Percentiles rank a stretch among this genome's conserved stretches.
Conservation (phyloP, 2,329 filamentous ascomycete species). For the Cordyceps militaris region DNA sequence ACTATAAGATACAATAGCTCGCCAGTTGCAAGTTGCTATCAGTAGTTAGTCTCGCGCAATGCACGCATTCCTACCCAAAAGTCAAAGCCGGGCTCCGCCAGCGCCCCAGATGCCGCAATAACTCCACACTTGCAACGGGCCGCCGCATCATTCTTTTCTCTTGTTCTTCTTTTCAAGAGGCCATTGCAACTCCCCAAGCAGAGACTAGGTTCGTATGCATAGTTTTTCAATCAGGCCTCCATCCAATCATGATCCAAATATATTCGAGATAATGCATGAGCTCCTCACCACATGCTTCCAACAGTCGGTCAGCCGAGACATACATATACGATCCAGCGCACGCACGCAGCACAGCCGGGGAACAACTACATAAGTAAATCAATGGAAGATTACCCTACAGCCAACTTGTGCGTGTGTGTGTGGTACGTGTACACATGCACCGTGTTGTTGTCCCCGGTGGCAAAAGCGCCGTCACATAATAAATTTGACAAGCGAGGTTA, state of each 20-base stretch:
- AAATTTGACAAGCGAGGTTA: background rate
- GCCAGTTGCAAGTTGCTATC: background rate
- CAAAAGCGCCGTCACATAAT: background rate
- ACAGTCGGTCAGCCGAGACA: conserved; percentile 1
- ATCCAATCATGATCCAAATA: background rate
- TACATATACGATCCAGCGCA: background rate
- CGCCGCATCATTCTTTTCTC: conserved; percentile 8
- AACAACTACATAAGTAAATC: background rate
- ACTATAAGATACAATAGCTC: no score
- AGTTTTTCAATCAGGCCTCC: background rate
- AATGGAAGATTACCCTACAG: no score
- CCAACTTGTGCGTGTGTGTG: no score
- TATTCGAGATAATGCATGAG: background rate
- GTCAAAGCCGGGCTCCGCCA: background rate
- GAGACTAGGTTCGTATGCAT: background rate
- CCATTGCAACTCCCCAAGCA: background rate
- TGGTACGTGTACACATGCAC: no score
- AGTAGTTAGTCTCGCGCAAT: background rate
- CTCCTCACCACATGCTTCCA: background rate
- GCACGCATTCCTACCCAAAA: conserved; percentile 2
- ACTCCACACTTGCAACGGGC: conserved; percentile 6
- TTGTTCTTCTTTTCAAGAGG: background rate
- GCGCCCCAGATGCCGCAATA: background rate
- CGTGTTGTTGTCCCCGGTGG: background rate
- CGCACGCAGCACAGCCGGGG: background rate